Base-by-base conservation (phyloP, 192 early-diverging fungal species). In the Podila epicladia region DNA sequence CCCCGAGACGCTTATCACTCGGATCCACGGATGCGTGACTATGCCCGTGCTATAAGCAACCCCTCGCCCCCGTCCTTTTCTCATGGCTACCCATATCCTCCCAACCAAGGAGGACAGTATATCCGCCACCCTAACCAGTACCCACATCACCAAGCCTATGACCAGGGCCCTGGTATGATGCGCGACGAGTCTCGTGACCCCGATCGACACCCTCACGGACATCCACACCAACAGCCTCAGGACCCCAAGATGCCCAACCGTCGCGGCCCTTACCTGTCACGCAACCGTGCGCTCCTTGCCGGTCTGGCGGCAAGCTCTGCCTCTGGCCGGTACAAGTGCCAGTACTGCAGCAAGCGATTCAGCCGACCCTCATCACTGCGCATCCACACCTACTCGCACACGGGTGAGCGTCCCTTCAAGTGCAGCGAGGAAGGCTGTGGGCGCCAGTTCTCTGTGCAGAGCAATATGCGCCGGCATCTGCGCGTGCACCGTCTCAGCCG, bases 391-490 rank as follows among this genome's bases (percentile, higher is more conserved):
- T 88, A 88, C 68, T 91, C 92, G 0, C 94, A 95, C 55, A 94
- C 94, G 6, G 93, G 93, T 1, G 93, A 95, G 69, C 91, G 91
- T 57, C 94, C 94, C 1, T 88, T 91, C 75, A 82, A 87, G 24
- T 95, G 94, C 62, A 69, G 71, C 0, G 86, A 86, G 60, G 85
- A 85, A 31, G 87, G 91, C 5, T 95, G 94, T 73, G 85, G 84
- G 7, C 87, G 91, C 37, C 80, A 85, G 38, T 95, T 95, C 69
- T 90, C 91, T 32, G 93, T 94, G 12, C 84, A 87, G 51, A 93
- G 91, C 70, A 95, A 95, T 51, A 83, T 93, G 88, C 87, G 92
- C 9, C 86, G 94, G n/a, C 94, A 95, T 82, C 41, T 88, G 57
- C 72, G 87, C 35, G 86, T 87, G 9, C 89, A 90, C 84, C 72